Conservation (phyloP, 805 yeast genomes). For the Pichia phayaonensis region DNA sequence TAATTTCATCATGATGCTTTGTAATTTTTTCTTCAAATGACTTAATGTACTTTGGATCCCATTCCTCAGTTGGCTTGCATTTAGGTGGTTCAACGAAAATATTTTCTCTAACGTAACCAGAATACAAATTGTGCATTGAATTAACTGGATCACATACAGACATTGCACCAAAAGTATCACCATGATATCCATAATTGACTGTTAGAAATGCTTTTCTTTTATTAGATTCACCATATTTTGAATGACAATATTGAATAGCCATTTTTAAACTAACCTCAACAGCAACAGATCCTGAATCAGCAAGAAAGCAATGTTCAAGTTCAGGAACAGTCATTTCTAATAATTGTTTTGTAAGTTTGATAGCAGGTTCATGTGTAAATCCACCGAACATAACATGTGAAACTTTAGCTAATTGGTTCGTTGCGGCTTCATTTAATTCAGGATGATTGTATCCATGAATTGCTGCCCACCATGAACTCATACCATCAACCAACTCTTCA, state of each 20-base stretch:
- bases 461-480: constrained; percentile 10
- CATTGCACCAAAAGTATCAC: constrained; percentile 10
- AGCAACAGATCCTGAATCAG: constrained; percentile 8
- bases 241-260: constrained; percentile 8
- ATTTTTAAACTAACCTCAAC: constrained; percentile 8
- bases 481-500: constrained; percentile 3
- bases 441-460: constrained; percentile 10
- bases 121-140: constrained; percentile 7
- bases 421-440: constrained; percentile 7
- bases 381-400: constrained; percentile 11
- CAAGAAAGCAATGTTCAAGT: constrained; percentile 5
- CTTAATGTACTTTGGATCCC: constrained; percentile 3
- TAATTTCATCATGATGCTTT: constrained; percentile 8
- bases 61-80: constrained; percentile 2
- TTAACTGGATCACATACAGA: constrained; percentile 8
- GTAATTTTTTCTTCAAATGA: constrained; percentile 2
- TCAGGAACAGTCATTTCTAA: constrained; percentile 1
- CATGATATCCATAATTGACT: constrained; percentile 8
- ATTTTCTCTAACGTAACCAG: constrained; percentile 8
- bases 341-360: constrained; percentile 1
- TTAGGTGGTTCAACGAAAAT: constrained; percentile 7
- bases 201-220: constrained; percentile 2
- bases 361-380: constrained; percentile 7
- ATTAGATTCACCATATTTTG: neutral
- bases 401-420: constrained; percentile 1